Evolutionary conservation across 2,329 filamentous ascomycete genomes (phyloP), one percentile per base, ranked within the genome.

Genomic region (Xylaria sp.): DNA sequence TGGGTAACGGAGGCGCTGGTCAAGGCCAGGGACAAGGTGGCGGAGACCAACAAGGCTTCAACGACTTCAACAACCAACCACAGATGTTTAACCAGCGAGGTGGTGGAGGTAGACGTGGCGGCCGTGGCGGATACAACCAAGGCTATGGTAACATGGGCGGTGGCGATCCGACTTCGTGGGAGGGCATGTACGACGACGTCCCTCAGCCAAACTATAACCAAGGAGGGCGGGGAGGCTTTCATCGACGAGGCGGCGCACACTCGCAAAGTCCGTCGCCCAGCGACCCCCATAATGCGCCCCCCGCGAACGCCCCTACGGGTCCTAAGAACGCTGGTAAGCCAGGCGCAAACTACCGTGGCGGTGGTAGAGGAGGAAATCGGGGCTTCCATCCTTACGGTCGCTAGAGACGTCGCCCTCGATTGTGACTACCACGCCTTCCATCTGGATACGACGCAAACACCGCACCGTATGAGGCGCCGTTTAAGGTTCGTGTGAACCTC

Each of bases 171-270:
- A 91, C 90, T 20, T 92, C 88, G 39, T 97, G 92, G 92, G 93
- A 97, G 72, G 93, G 93, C 67, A 96, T 96, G 92, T 97, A 97
- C 72, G 93, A 97, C 70, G 93, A 97, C 70, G 90, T 92, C 1
- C 92, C 92, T 16, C 91, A 93, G 69, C 91, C 91, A 4, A 87
- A 87, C 64, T 82, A 87, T 62, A 78, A 75, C 63, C 72, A 73
- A 52, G 76, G 78, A 61, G 74, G 73, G 62, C 72, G 73, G 66
- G 73, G 72, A 53, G 75, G 73, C 38, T 72, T 72, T 53, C 69
- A 74, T 47, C 73, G 76, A 49, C 66, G 64, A 39, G 60, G 69
- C 29, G 69, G 72, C 22, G 73, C 71, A 37, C 66, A 69, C 44
- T 66, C 71, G 45, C 69, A 71, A 26, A 73, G 71, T 46, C 70